phyloP scores from a whole-genome alignment of 176 grass and related monocot genomes.

The Oryza coarctata region DNA sequence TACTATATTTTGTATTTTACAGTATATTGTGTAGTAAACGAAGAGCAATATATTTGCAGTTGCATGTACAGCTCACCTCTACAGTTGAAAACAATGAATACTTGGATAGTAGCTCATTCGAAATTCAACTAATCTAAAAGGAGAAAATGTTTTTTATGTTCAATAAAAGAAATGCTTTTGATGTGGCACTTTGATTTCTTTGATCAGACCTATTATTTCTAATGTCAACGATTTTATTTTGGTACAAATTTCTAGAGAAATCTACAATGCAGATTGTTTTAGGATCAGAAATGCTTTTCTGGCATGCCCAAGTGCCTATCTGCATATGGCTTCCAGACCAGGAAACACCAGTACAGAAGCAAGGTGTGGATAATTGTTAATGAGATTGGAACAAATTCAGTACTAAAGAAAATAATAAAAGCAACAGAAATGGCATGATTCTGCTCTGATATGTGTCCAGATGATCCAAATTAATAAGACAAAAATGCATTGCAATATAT shows the following conservation, averaged over 20 bases:
- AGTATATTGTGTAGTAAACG: background rate
- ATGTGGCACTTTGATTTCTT: background rate
- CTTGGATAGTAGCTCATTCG: background rate
- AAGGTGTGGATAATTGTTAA: constrained; percentile 18
- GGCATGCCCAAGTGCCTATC: background rate
- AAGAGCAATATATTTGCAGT: background rate
- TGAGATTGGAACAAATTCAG: background rate
- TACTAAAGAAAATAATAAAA: constrained; percentile 1
- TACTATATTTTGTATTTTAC: background rate
- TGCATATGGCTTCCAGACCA: background rate
- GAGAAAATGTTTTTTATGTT: background rate
- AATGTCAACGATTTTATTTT: background rate
- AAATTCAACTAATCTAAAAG: background rate
- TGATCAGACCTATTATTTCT: background rate
- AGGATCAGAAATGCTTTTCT: background rate
- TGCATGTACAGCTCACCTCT: background rate
- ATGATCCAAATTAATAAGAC: constrained; percentile 13
- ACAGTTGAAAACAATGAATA: background rate
- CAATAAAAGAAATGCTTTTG: background rate
- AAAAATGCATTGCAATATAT: constrained; percentile 18
- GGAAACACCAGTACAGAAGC: constrained; percentile 22
- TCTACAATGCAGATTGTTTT: background rate
- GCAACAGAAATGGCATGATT: constrained; percentile 12
- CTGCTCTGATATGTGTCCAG: background rate
- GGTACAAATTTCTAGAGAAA: background rate